Percentiles rank a stretch among this genome's conserved stretches.
phyloP scores from a whole-genome alignment of 495 filamentous ascomycete species.

The Endocarpon pusillum region DNA sequence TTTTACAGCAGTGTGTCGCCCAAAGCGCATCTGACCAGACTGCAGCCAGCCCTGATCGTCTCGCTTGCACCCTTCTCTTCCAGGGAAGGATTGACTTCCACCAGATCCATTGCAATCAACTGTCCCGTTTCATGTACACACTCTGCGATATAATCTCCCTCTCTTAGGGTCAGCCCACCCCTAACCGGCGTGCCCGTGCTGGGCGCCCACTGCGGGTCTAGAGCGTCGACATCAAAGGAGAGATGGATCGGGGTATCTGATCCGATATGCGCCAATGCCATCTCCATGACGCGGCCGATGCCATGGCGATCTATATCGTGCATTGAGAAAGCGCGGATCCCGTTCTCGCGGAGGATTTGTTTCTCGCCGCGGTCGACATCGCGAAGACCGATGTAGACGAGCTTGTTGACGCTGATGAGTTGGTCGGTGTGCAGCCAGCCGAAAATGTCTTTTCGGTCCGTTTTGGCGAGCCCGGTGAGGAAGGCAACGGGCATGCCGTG shows the following conservation, averaged over 20 bases:
- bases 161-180: constrained; percentile 85
- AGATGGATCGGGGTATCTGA: constrained; percentile 90
- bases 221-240: constrained; percentile 90
- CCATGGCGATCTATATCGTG: constrained; percentile 90
- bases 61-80: constrained; percentile 63
- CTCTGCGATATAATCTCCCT: constrained; percentile 97
- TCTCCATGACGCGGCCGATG: constrained; percentile 92
- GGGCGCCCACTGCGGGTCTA: constrained; percentile 92
- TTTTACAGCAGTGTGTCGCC: constrained; percentile 71
- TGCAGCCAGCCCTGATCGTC: constrained; percentile 81
- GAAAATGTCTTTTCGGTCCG: constrained; percentile 56
- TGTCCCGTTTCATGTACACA: constrained; percentile 86
- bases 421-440: constrained; percentile 66
- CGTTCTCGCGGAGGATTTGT: constrained; percentile 67
- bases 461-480: constrained; percentile 63
- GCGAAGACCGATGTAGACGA: constrained; percentile 92
- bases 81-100: constrained; percentile 86
- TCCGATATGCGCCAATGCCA: constrained; percentile 89
- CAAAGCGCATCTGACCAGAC: constrained; percentile 74
- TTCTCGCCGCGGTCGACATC: constrained; percentile 92
- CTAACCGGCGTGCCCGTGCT: constrained; percentile 91
- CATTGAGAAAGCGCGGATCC: constrained; percentile 94
- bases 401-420: constrained; percentile 53
- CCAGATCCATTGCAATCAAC: constrained; percentile 81
- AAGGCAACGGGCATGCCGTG: constrained; percentile 98